Base-by-base conservation (phyloP, 192 early-diverging fungal genomes). In the Backusella circina region DNA sequence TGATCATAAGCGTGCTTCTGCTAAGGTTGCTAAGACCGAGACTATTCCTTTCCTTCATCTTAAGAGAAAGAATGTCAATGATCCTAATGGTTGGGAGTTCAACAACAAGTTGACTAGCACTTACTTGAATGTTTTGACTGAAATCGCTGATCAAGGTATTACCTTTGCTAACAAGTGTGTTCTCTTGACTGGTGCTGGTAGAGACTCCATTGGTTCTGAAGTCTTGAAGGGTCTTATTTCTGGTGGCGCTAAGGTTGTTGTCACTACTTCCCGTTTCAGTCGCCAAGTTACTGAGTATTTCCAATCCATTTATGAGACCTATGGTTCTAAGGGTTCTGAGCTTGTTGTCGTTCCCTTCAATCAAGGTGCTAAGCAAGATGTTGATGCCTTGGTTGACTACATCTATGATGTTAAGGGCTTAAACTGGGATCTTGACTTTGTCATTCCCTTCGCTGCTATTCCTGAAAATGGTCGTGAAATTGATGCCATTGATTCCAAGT, bases 361-460 rank as follows among this genome's bases (percentile, higher is more conserved):
- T 84, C 93, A 92, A 76, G 96, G 89, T 39, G 97, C 96, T 4
- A 86, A 88, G 75, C 91, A 94, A 83, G 97, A 98, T 83, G 87
- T 93, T 6, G 81, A 86, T 44, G 83, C 86, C n/a, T 82, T 98
- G 13, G 87, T 97, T 65, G 86, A 94, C 74, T 98, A 94, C 80
- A 95, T 98, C 57, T 98, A 97, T 82, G 91, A 91, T 76, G 80
- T 82, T 65, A 87, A 89, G 73, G 95, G 95, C 31, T 87, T 99
- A 5, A 88, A 87, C 64, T 96, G 93, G 96, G 97, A 98, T 83
- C 90, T 98, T 65, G 97, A 98, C 86, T 95, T 89, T 83, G 87
- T 98, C 72, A 86, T 97, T 75, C 97, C 97, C 16, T 97, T 98
- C 84, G 97, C 97, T 66, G 97, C 96, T 44, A 94, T 98, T 69